Evolutionary conservation across 2,329 filamentous ascomycete genomes (phyloP).

Genomic region (Tothia fuscella): DNA sequence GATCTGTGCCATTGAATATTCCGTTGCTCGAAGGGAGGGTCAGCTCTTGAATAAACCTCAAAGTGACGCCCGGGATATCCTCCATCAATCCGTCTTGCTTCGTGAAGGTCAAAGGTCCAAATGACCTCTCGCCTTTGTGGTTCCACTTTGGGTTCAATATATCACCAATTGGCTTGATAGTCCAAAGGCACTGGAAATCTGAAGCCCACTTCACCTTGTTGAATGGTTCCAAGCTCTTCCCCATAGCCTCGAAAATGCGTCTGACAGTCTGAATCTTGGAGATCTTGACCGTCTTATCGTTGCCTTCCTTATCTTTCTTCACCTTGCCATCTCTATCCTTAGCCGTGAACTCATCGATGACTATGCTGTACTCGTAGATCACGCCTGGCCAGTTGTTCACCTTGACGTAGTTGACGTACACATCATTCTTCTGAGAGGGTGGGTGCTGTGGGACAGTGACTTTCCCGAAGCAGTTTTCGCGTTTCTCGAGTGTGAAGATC

Average conservation of each 20-base stretch:
- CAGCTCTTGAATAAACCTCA: not conserved
- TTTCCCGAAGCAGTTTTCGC: no score
- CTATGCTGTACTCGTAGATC: constrained; percentile 6
- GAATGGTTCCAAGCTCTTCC: not conserved
- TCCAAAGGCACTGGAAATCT: not conserved
- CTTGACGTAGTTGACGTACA: constrained; percentile 11
- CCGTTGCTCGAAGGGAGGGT: not conserved
- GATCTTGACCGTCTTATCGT: not conserved
- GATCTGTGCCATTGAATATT: not conserved
- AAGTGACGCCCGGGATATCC: not conserved
- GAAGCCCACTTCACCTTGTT: not conserved
- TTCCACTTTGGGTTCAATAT: not conserved
- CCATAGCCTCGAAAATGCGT: not conserved
- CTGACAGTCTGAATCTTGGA: not conserved
- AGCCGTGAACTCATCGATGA: not conserved
- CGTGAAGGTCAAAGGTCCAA: not conserved
- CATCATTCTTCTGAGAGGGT: no score
- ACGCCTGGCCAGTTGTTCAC: not conserved
- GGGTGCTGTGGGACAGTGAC: no score
- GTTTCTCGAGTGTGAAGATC: no score
- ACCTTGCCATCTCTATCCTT: not conserved
- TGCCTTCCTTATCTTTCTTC: not conserved
- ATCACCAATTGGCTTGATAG: not conserved
- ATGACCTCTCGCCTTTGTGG: not conserved
- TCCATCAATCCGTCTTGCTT: not conserved